Conservation (phyloP, 345 rosid genomes). For the Clausena lansium region DNA sequence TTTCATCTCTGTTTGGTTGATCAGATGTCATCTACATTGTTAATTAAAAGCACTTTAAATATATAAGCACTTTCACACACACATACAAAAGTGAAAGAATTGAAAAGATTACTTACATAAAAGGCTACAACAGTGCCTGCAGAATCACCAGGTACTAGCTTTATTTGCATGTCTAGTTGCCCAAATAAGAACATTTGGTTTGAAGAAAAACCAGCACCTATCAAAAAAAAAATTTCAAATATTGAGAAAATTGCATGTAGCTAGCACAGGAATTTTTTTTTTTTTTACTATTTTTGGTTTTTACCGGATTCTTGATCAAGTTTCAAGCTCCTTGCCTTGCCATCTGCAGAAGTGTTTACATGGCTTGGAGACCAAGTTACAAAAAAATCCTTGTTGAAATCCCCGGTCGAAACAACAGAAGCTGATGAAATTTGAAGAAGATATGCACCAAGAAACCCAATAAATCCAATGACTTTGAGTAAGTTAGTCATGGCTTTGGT, state of each 20-base stretch:
- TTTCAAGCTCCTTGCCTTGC: slow-evolving; percentile 57
- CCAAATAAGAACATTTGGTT: slow-evolving; percentile 74
- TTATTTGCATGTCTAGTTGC: slow-evolving; percentile 67
- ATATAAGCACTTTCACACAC: neutral
- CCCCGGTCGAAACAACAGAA: slow-evolving; percentile 57
- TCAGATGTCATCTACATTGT: slow-evolving; percentile 58
- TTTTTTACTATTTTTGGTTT: neutral
- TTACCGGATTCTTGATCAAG: slow-evolving; percentile 82
- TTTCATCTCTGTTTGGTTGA: slow-evolving; percentile 73
- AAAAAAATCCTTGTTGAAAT: slow-evolving; percentile 64
- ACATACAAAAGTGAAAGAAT: neutral
- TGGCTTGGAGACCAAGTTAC: slow-evolving; percentile 80
- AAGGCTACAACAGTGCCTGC: slow-evolving; percentile 83
- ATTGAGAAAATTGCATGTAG: neutral
- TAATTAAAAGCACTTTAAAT: neutral
- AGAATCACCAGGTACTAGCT: slow-evolving; percentile 72
- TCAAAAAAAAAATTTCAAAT: neutral
- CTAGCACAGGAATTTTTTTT: too few relatives aligned
- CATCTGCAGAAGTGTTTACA: slow-evolving; percentile 64
- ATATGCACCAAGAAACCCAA: slow-evolving; percentile 25
- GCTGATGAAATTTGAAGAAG: slow-evolving; percentile 38
- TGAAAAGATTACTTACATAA: slow-evolving; percentile 47
- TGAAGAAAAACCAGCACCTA: slow-evolving; percentile 80
- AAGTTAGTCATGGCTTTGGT: slow-evolving; percentile 22
- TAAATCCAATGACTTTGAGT: slow-evolving; percentile 5